Evolutionary conservation across 1,284 basidiomycete species (phyloP).

Genomic region (Apiotrichum domesticum): DNA sequence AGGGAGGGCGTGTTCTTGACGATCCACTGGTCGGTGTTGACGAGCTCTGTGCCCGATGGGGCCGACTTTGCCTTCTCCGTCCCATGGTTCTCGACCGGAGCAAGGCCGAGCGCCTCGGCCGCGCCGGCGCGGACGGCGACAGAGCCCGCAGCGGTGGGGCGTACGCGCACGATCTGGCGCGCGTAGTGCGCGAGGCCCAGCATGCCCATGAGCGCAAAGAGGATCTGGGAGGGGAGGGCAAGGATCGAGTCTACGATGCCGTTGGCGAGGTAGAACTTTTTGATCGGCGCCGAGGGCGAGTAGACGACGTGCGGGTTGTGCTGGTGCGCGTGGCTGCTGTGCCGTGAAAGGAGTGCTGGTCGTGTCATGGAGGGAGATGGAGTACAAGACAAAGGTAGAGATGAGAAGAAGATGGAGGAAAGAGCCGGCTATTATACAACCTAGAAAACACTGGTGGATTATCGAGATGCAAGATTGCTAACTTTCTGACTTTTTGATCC

Average conservation of each 20-base stretch:
- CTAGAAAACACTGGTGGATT: too few species aligned
- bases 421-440: too few species aligned
- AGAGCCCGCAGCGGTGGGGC: conserved; percentile 19
- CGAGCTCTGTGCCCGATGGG: background rate
- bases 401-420: too few species aligned
- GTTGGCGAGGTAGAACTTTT: conserved; percentile 1
- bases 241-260: conserved; percentile 6
- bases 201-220: conserved; percentile 30
- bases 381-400: too few species aligned
- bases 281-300: background rate
- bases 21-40: conserved; percentile 31
- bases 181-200: conserved; percentile 36
- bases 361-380: too few species aligned
- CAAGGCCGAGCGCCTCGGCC: background rate
- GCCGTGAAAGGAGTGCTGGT: background rate
- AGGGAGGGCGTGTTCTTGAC: conserved; percentile 38
- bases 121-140: conserved; percentile 4
- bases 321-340: background rate
- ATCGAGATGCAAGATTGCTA: too few species aligned
- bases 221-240: conserved; percentile 20
- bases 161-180: conserved; percentile 38
- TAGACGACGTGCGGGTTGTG: background rate
- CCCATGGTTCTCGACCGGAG: too few species aligned
- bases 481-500: too few species aligned
- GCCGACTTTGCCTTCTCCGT: background rate